phyloP scores from a whole-genome alignment of 495 filamentous ascomycete genomes.

The Aspergillus conjunctus region DNA sequence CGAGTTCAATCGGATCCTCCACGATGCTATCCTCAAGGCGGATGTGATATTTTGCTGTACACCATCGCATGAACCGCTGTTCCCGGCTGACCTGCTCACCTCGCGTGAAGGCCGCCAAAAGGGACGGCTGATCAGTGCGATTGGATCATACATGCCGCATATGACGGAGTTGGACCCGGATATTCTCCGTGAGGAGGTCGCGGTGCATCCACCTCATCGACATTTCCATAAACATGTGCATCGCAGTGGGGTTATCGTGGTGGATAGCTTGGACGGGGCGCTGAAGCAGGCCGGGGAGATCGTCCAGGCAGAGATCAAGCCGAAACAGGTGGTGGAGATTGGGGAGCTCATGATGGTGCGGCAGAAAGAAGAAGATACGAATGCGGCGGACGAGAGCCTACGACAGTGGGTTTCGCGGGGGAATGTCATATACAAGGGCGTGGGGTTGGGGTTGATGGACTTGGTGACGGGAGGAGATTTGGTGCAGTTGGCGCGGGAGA shows the following conservation, averaged over 20 bases:
- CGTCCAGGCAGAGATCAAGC: constrained; percentile 70
- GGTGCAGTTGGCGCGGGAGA: constrained; percentile 70
- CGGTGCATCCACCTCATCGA: constrained; percentile 46
- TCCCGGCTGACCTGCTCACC: constrained; percentile 65
- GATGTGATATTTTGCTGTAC: constrained; percentile 84
- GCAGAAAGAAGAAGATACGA: constrained; percentile 41
- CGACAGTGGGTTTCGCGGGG: constrained; percentile 73
- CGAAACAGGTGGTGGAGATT: constrained; percentile 78
- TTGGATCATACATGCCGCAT: constrained; percentile 80
- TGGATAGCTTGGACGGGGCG: constrained; percentile 79
- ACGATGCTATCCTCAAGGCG: constrained; percentile 64
- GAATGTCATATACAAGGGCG: constrained; percentile 65
- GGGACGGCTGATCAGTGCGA: constrained; percentile 74
- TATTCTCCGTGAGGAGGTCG: constrained; percentile 69
- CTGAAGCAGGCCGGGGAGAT: constrained; percentile 88
- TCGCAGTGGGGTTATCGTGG: constrained; percentile 75
- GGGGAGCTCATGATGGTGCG: constrained; percentile 82
- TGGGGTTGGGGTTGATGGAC: constrained; percentile 53
- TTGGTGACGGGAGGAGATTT: constrained; percentile 72
- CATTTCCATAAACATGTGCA: constrained; percentile 73
- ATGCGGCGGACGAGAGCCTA: constrained; percentile 52
- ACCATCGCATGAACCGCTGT: constrained; percentile 61
- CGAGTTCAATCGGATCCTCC: constrained; percentile 68
- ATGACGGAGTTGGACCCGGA: constrained; percentile 87
- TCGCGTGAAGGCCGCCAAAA: constrained; percentile 69